phyloP scores from a whole-genome alignment of 352 stramenopile genomes.

The Phytophthora chlamydospora region DNA sequence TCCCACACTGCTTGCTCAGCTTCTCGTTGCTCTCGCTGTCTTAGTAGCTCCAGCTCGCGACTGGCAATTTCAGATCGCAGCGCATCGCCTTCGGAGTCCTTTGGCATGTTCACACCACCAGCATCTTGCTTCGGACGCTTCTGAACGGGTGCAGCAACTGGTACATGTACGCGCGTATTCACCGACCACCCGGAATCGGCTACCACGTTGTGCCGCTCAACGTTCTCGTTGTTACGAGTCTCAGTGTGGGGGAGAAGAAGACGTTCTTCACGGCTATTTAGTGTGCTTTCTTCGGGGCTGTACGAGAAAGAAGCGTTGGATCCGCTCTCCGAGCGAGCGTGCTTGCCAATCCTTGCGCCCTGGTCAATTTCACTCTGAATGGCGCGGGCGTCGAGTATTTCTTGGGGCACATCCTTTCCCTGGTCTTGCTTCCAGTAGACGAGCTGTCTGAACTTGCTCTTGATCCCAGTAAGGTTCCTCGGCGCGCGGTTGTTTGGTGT shows the following conservation, averaged over 20 bases:
- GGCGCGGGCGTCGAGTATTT: slow-evolving; percentile 36
- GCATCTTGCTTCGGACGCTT: slow-evolving; percentile 23
- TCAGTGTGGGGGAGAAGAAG: slow-evolving; percentile 9
- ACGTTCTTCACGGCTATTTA: slow-evolving; percentile 9
- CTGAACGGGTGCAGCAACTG: slow-evolving; percentile 9
- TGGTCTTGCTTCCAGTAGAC: slow-evolving; percentile 35
- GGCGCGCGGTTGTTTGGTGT: slow-evolving; percentile 33
- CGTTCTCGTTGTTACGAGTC: slow-evolving; percentile 19
- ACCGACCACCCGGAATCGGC: slow-evolving; percentile 6
- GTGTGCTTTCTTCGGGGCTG: slow-evolving; percentile 9
- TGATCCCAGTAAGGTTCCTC: slow-evolving; percentile 31
- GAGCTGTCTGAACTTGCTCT: slow-evolving; percentile 47
- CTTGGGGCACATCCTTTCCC: slow-evolving; percentile 12
- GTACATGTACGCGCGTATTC: slow-evolving; percentile 11
- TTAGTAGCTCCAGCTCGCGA: slow-evolving; percentile 38
- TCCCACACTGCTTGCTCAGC: slow-evolving; percentile 37
- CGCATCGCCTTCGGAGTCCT: slow-evolving; percentile 9
- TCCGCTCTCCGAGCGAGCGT: slow-evolving; percentile 13
- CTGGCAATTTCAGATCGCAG: slow-evolving; percentile 34
- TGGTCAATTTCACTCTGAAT: slow-evolving; percentile 36
- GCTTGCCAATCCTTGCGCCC: slow-evolving; percentile 15
- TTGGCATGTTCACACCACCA: not conserved
- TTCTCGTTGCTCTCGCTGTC: slow-evolving; percentile 38
- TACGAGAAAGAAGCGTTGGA: slow-evolving; percentile 12
- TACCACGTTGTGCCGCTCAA: slow-evolving; percentile 18